Base-by-base conservation (phyloP, 179 eudicot genomes). In the Nepenthes alata region DNA sequence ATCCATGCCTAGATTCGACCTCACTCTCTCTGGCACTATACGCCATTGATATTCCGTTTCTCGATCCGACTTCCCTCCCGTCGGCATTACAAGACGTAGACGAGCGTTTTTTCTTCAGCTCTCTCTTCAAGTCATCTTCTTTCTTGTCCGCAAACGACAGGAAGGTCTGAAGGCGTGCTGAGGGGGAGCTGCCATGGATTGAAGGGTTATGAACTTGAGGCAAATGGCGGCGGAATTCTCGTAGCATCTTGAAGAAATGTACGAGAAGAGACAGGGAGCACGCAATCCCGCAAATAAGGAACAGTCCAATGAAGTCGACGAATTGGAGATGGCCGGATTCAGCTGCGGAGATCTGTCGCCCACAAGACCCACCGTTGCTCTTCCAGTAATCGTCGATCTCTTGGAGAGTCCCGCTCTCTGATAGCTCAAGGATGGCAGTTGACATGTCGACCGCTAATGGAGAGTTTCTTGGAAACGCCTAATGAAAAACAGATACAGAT, bases 391-490 rank as follows among this genome's bases (percentile, higher is more conserved):
- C 75, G 6, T 72, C 78, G 53, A 86, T 79, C 61, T 71, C 69
- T 47, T 83, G 81, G 5, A 86, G 79, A 41, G 71, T 68, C 7
- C 93, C 86, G 15, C 65, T 73, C 74, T 86, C 93, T 11, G 93
- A 83, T 47, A 86, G 65, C 60, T 69, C 12, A 11, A 86, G 67
- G 37, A 86, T 67, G 25, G 93, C 86, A 5, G 85, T 81, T 11
- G 93, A 79, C 78, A 86, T 71, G 80, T 86, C 93, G 8, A 72
- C 63, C 11, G 86, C 86, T 62, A 86, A 62, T 1, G 84, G 86
- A 36, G 93, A 86, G 62, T 79, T 85, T 55, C 81, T 77, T 59
- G 72, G 78, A 70, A 86, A 86, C 16, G 89, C 93, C 93, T 86
- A 25, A 25, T 25, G 25, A 25, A 25, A 25, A 25, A 25, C 25